Base-by-base conservation (phyloP, 2,329 filamentous ascomycete genomes). In the Colletotrichum somersetense region DNA sequence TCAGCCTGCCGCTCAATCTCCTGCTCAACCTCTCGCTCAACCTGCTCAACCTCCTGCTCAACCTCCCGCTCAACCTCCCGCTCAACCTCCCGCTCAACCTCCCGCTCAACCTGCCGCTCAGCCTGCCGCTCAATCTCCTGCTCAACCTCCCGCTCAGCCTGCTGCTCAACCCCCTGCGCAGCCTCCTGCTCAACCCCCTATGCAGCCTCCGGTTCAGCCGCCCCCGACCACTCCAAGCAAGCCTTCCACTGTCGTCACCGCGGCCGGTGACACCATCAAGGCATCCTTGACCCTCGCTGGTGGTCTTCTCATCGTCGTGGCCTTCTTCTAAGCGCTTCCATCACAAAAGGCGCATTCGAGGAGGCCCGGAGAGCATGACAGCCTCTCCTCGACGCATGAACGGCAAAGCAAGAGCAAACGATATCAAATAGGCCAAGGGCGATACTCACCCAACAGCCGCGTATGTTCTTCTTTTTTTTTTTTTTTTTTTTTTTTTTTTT, bases 231-330 rank as follows among this genome's bases (percentile, higher is more conserved):
- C 42, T 38, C 30, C 44, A 16, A 35, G 46, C 53, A 30, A 14
- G 12, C 72, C 72, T 5, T 35, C 61, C 35, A 66, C 40, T 14
- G 73, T 74, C n/a, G 33, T 38, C 33, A 62, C 57, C 40, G 72
- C 71, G 6, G 59, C 55, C 23, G 64, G 71, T 61, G 62, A 50
- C 66, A 66, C 44, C 59, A 16, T 67, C 58, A 50, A 74, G 55
- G 62, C 59, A 23, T 20, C 64, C 8, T 53, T 70, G 42, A 66
- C 55, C 56, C 71, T 73, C 20, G 56, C 35, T 7, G 58, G 56
- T 40, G 30, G 58, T 30, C 61, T 66, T 5, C 44, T 64, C 23
- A 23, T 56, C 8, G 73, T 50, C 64, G 23, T 66, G 30, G 61
- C 40, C 26, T 59, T 65, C 44, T 46, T 74, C 61, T 74, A 69